Conservation (phyloP, 2,329 filamentous ascomycete species). For the Exophiala lecanii-corni region DNA sequence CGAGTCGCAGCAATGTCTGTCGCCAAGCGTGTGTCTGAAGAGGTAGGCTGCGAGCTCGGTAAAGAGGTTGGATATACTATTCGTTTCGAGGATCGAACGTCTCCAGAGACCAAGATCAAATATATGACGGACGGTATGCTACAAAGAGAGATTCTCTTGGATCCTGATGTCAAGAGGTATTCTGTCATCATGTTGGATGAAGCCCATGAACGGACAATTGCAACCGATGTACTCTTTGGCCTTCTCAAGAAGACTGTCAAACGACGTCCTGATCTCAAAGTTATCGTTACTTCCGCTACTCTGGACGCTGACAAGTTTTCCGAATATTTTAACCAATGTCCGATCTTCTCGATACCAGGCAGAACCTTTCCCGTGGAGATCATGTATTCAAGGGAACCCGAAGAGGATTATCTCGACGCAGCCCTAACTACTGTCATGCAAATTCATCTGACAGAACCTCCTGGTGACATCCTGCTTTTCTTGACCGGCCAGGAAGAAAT, state of each 20-base stretch:
- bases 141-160: slow-evolving; percentile 87
- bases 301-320: slow-evolving; percentile 97
- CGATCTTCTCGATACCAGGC: slow-evolving; percentile 94
- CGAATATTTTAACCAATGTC: slow-evolving; percentile 89
- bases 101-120: slow-evolving; percentile 85
- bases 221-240: slow-evolving; percentile 92
- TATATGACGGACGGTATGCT: slow-evolving; percentile 99
- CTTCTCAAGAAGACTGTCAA: slow-evolving; percentile 90
- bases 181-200: slow-evolving; percentile 98
- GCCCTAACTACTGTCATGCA: slow-evolving; percentile 97
- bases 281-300: slow-evolving; percentile 95
- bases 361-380: slow-evolving; percentile 94
- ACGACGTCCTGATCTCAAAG: slow-evolving; percentile 77
- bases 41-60: slow-evolving; percentile 86
- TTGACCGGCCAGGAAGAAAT: slow-evolving; percentile 98
- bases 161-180: slow-evolving; percentile 82
- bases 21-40: slow-evolving; percentile 91
- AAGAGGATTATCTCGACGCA: slow-evolving; percentile 91
- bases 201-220: slow-evolving; percentile 93
- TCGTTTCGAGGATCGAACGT: slow-evolving; percentile 92
- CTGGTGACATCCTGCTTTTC: slow-evolving; percentile 93
- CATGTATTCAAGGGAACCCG: slow-evolving; percentile 89
- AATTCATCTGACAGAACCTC: slow-evolving; percentile 87
- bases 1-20: slow-evolving; percentile 99
- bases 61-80: slow-evolving; percentile 96